Evolutionary conservation across 208 protist genomes (phyloP), one percentile per base, ranked within the genome.

Genomic region (Crithidia acanthocephali): DNA sequence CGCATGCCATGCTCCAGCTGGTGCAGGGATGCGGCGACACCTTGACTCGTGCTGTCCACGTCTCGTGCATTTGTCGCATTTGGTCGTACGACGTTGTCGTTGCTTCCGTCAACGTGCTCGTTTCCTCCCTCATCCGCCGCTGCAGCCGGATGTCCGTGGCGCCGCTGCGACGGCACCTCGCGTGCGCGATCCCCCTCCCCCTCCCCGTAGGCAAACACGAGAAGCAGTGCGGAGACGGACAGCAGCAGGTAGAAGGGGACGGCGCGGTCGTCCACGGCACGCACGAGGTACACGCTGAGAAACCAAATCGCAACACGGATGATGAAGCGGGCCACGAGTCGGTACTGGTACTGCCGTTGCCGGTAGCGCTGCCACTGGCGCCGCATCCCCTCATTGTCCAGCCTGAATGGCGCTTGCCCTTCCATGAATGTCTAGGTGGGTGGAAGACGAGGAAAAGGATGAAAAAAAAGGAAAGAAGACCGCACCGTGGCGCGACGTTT

Each of bases 181-280:
- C 27, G 0, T 20, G 35, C 5, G 35, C 35, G 35, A 11, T 23
- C 47, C 18, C 13, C 32, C 20, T 28, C 25, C 22, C 35, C 60
- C 11, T 20, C 28, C 11, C 47, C 59, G 27, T 28, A 61, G 0
- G 56, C 6, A 9, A 61, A 9, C 10, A 32, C 23, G 4, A 61
- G 30, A 32, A 35, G 22, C 11, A 33, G 20, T 13, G 73, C 4
- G 9, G 82, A 42, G 16, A 76, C 53, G 15, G 81, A 80, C 9
- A 83, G 16, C n/a, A 70, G 67, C 0, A 84, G 52, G 48, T 86
- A 90, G 52, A 76, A 63, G 18, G 65, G 55, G 15, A 90, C 61
- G 42, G 73, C 64, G 59, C 53, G 45, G 30, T 59, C 15, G 48
- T 63, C 51, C 64, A 53, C 63, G 28, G 68, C 20, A 20, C 44